Percentiles rank a stretch among this genome's conserved stretches.
Evolutionary conservation across 371 early-diverging fungal genomes (phyloP).

Genomic region (Saksenaea oblongispora): DNA sequence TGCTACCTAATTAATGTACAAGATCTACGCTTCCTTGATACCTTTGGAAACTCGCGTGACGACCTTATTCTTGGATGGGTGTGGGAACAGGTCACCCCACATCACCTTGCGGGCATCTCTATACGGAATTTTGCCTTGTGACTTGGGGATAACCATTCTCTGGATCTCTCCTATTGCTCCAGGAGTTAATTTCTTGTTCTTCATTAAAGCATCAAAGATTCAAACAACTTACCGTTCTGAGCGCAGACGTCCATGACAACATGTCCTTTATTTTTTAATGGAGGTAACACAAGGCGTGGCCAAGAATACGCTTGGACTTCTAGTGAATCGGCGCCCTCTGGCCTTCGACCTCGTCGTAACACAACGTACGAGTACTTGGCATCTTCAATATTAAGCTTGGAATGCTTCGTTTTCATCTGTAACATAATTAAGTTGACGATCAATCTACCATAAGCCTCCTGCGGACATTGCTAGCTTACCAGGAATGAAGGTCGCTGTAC

Average conservation of each 20-base stretch:
- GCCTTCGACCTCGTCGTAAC: constrained; percentile 68
- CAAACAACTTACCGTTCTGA: constrained; percentile 36
- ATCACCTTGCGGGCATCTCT: constrained; percentile 75
- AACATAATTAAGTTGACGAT: background rate
- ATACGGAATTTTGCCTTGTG: constrained; percentile 74
- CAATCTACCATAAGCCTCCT: background rate
- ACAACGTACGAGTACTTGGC: constrained; percentile 81
- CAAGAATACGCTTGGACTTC: constrained; percentile 59
- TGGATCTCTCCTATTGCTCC: constrained; percentile 50
- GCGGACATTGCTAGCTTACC: constrained; percentile 28
- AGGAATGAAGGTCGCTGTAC: constrained; percentile 71
- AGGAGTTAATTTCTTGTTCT: background rate
- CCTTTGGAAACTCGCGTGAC: constrained; percentile 30
- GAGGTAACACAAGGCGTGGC: constrained; percentile 73
- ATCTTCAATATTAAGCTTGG: constrained; percentile 73
- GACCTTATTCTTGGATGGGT: constrained; percentile 62
- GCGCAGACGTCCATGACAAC: constrained; percentile 76
- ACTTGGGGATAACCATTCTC: constrained; percentile 73
- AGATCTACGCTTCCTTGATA: background rate
- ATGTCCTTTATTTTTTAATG: constrained; percentile 78
- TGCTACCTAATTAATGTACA: background rate
- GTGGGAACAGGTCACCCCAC: constrained; percentile 88
- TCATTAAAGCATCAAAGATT: background rate
- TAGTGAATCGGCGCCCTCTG: constrained; percentile 25
- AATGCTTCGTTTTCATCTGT: constrained; percentile 75